Conservation (phyloP, 2,329 filamentous ascomycete species). For the Epichloe sp. region DNA sequence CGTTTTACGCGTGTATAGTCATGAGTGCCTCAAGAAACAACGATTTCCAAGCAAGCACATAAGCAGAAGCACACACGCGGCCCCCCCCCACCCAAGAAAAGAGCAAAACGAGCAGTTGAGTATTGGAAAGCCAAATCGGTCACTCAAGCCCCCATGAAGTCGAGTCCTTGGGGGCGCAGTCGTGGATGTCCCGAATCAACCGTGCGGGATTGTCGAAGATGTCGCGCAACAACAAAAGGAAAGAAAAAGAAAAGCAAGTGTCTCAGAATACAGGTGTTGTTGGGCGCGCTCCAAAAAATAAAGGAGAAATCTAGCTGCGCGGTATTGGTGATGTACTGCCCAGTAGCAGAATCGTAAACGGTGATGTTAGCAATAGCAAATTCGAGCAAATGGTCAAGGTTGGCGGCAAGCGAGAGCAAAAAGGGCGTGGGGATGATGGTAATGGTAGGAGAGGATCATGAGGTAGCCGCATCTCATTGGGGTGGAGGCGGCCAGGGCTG, state of each 20-base stretch:
- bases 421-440: neutral
- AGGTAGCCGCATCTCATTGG: neutral
- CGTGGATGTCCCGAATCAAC: neutral
- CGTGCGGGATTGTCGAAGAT: neutral
- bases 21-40: slow-evolving; percentile 12
- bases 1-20: slow-evolving; percentile 9
- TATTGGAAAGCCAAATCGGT: neutral
- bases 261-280: neutral
- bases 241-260: neutral
- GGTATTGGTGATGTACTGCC: neutral
- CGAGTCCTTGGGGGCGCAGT: neutral
- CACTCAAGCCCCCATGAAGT: slow-evolving; percentile 4
- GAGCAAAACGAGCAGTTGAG: slow-evolving; percentile 1
- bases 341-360: neutral
- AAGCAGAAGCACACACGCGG: too few relatives aligned
- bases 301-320: neutral
- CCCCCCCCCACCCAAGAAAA: neutral
- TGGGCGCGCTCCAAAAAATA: neutral
- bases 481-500: neutral
- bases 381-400: neutral
- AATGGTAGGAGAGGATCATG: neutral
- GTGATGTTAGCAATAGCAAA: neutral
- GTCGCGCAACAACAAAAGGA: neutral
- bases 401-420: neutral
- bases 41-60: neutral